Percentiles rank a stretch among this genome's conserved stretches.
Conservation (phyloP, 768 basidiomycete species). For the Suillus variegatus region DNA sequence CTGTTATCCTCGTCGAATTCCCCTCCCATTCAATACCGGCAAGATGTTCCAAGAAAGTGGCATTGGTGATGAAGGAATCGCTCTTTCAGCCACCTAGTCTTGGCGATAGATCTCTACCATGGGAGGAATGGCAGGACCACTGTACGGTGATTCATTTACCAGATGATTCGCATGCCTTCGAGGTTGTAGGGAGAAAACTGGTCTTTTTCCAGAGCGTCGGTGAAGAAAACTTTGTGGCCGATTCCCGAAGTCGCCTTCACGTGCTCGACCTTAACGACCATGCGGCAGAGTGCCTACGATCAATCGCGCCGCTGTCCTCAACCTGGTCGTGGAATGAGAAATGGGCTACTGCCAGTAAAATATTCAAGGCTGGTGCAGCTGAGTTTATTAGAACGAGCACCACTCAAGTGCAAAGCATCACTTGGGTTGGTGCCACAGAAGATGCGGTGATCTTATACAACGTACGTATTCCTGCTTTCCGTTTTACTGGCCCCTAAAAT, state of each 20-base stretch:
- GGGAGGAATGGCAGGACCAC: constrained; percentile 54
- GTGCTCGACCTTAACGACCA: constrained; percentile 32
- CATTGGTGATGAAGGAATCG: constrained; percentile 53
- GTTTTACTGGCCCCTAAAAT: constrained; percentile 9
- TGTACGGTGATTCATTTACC: constrained; percentile 36
- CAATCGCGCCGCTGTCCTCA: constrained; percentile 25
- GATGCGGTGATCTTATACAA: constrained; percentile 61
- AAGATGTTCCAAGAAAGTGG: constrained; percentile 43
- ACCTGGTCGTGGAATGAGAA: constrained; percentile 34
- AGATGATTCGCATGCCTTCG: constrained; percentile 26
- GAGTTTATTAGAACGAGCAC: constrained; percentile 38
- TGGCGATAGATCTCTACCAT: constrained; percentile 48
- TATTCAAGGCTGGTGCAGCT: constrained; percentile 27
- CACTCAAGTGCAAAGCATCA: constrained; percentile 46
- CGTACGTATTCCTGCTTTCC: constrained; percentile 36
- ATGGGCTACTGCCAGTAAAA: constrained; percentile 28
- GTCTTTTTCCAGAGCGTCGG: constrained; percentile 32
- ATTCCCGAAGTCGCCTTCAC: constrained; percentile 28
- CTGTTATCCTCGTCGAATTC: constrained; percentile 44
- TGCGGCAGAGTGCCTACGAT: constrained; percentile 26
- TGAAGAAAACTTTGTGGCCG: constrained; percentile 12
- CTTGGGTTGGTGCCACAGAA: constrained; percentile 56
- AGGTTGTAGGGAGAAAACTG: constrained; percentile 31
- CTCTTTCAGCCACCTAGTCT: constrained; percentile 47
- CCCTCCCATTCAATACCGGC: constrained; percentile 38